A percentile compares a stretch with the other conserved stretches of the same genome.
phyloP scores from a whole-genome alignment of 177 flowering plant species.

The Vitis hybrid region DNA sequence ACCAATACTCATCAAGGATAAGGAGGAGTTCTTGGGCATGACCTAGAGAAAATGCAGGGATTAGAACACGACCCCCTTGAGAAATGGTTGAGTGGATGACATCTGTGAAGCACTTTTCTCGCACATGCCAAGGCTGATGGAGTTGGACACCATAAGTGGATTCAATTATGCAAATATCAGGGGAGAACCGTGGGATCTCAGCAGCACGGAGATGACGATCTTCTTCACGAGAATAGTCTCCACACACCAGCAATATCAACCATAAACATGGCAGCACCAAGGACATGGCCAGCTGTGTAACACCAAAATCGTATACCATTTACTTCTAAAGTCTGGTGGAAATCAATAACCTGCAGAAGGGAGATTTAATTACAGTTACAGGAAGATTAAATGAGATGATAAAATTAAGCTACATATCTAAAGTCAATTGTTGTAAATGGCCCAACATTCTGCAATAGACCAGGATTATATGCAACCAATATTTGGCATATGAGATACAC shows the following conservation, averaged over 20 bases:
- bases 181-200: conserved; percentile 87
- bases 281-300: conserved; percentile 98
- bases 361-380: not conserved
- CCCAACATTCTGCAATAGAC: too few species aligned
- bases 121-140: conserved; percentile 75
- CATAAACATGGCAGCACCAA: conserved; percentile 99
- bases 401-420: too few species aligned
- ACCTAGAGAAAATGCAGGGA: conserved; percentile 96
- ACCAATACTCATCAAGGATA: conserved; percentile 96
- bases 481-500: too few species aligned
- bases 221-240: conserved; percentile 97
- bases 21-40: conserved; percentile 89
- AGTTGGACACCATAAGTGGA: conserved; percentile 97
- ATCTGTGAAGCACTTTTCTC: conserved; percentile 95
- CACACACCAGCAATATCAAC: conserved; percentile 98
- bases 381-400: not conserved
- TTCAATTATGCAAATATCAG: conserved; percentile 92
- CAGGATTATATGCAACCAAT: too few species aligned
- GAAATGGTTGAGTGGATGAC: conserved; percentile 79
- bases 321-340: conserved; percentile 96
- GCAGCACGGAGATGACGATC: conserved; percentile 99
- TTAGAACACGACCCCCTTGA: conserved; percentile 94
- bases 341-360: conserved; percentile 78
- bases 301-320: conserved; percentile 98
- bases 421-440: too few species aligned